Conservation (phyloP, 2,329 filamentous ascomycete species). For the Cercospora janseana region DNA sequence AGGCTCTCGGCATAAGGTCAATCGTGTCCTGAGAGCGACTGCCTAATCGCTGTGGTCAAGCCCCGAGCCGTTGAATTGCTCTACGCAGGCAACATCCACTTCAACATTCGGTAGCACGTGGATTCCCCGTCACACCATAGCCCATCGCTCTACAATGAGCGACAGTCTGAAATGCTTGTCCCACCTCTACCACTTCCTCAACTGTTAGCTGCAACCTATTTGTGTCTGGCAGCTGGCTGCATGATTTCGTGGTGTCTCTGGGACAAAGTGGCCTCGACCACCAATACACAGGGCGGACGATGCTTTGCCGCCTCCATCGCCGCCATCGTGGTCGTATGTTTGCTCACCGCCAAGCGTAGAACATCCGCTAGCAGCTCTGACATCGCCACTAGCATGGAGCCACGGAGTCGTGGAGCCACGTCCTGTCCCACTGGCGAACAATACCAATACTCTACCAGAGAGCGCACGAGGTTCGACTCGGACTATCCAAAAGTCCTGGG, state of each 20-base stretch:
- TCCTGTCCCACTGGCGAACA: not conserved
- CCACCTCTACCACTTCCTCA: not conserved
- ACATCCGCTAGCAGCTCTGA: not conserved
- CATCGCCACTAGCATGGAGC: not conserved
- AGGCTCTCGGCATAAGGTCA: no score
- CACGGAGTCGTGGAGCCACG: not conserved
- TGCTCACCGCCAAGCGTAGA: not conserved
- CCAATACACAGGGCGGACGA: not conserved
- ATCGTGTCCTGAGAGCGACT: no score
- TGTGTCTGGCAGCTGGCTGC: not conserved
- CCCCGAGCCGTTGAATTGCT: not conserved
- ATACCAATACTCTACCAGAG: not conserved
- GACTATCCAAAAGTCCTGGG: conserved; percentile 1
- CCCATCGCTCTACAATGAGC: not conserved
- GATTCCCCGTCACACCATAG: not conserved
- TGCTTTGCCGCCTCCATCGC: not conserved
- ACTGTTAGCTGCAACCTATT: not conserved
- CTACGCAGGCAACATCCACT: not conserved
- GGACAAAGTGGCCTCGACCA: not conserved
- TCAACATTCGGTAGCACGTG: no score
- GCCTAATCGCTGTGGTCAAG: no score
- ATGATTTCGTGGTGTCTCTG: not conserved
- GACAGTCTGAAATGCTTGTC: not conserved
- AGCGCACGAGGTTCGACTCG: not conserved
- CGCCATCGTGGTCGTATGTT: not conserved